phyloP scores from a whole-genome alignment of 139 green algal genomes.

The Coelastrella sp. region DNA sequence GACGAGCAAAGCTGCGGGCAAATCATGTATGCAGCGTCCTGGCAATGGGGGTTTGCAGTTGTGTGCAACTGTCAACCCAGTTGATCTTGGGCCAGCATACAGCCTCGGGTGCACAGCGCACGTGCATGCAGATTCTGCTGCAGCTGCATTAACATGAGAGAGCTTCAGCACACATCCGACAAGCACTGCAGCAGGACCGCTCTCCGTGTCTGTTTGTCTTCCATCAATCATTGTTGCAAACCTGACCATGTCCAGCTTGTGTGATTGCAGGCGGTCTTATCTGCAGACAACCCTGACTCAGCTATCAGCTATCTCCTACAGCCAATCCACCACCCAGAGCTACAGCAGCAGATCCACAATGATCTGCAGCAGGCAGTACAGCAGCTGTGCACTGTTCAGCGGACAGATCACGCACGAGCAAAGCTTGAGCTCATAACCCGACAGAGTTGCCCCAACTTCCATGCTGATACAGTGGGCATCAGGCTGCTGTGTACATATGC shows the following conservation, averaged over 20 bases:
- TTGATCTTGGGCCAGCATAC: too few species aligned
- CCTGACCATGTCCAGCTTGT: not conserved
- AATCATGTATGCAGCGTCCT: too few species aligned
- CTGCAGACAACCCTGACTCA: not conserved
- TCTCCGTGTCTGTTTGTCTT: too few species aligned
- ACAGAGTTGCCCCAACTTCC: constrained; percentile 59
- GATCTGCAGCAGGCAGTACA: constrained; percentile 14
- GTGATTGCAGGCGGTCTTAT: not conserved
- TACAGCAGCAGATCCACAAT: constrained; percentile 37
- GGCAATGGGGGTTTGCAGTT: too few species aligned
- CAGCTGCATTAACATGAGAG: too few species aligned
- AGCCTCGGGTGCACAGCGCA: too few species aligned
- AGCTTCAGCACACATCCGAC: too few species aligned
- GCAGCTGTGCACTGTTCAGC: not conserved
- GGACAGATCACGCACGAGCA: constrained; percentile 22
- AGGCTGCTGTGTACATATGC: constrained; percentile 58
- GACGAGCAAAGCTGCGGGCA: too few species aligned
- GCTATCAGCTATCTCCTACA: constrained; percentile 7
- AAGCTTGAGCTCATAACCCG: constrained; percentile 59
- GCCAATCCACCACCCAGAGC: not conserved
- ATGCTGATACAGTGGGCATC: constrained; percentile 62
- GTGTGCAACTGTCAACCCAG: too few species aligned
- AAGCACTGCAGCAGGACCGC: too few species aligned
- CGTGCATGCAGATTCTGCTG: too few species aligned
- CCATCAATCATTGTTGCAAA: too few species aligned